Evolutionary conservation across 495 filamentous ascomycete genomes (phyloP).

Genomic region (Thozetella sp.): DNA sequence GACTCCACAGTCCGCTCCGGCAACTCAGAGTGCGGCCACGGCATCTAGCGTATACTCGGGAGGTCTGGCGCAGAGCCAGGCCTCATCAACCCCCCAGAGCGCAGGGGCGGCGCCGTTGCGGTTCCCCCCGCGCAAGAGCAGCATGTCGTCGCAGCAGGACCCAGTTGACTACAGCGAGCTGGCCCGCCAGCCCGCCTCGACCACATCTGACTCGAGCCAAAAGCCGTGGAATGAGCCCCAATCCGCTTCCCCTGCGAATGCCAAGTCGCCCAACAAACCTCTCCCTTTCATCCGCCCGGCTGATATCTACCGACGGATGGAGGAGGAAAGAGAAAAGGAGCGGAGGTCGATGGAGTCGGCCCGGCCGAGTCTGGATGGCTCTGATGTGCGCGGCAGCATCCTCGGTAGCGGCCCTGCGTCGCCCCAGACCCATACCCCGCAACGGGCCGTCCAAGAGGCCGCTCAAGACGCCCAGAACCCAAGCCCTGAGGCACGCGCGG

Average conservation of each 20-base stretch:
- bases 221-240: conserved; percentile 29
- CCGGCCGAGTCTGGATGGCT: conserved; percentile 43
- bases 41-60: conserved; percentile 12
- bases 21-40: conserved; percentile 12
- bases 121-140: conserved; percentile 64
- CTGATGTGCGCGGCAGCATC: not conserved
- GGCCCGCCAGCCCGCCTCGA: conserved; percentile 9
- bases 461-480: conserved; percentile 12
- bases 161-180: conserved; percentile 23
- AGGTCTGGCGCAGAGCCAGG: conserved; percentile 8
- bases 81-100: conserved; percentile 17
- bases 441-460: not conserved
- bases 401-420: not conserved
- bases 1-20: conserved; percentile 7
- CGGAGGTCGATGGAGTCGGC: conserved; percentile 54
- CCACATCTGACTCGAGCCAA: conserved; percentile 20
- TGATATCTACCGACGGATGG: conserved; percentile 77
- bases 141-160: conserved; percentile 47
- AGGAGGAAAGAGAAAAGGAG: conserved; percentile 64
- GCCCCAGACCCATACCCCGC: not conserved
- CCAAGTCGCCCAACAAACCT: conserved; percentile 37
- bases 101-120: conserved; percentile 25
- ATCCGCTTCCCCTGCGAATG: conserved; percentile 31
- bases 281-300: conserved; percentile 72
- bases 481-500: conserved; percentile 26